These are phyloP conservation scores for Porphyrellus cyaneotinctus DNA, from an alignment of 768 basidiomycete genomes.

Conservation along the genomic window DNA sequence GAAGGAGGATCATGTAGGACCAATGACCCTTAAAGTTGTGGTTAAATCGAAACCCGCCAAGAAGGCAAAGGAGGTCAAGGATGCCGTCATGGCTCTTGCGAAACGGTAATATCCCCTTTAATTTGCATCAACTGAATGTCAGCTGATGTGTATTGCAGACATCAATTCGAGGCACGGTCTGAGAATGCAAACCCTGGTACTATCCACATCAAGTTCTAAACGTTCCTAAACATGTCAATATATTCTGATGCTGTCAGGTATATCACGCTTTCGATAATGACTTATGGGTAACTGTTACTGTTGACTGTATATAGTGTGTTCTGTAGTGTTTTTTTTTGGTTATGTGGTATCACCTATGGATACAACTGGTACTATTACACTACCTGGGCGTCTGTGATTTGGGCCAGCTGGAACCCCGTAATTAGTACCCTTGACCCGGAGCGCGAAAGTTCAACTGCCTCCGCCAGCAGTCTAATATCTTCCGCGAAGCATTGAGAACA, in stretches of 20 bases:
- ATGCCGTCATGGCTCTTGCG: slow-evolving; percentile 6
- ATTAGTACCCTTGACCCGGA: too few species aligned
- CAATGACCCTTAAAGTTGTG: slow-evolving; percentile 13
- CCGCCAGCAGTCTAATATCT: too few species aligned
- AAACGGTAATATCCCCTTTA: slow-evolving; percentile 11
- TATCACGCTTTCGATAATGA: slow-evolving; percentile 10
- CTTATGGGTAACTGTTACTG: slow-evolving; percentile 13
- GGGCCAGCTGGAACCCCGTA: not conserved
- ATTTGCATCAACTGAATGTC: not conserved
- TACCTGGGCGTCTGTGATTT: not conserved
- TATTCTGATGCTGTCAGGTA: not conserved
- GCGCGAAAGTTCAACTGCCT: too few species aligned
- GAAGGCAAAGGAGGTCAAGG: slow-evolving; percentile 5
- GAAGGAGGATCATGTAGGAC: slow-evolving; percentile 11
- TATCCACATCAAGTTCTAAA: slow-evolving; percentile 21
- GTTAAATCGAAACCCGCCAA: not conserved
- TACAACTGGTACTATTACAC: slow-evolving; percentile 1
- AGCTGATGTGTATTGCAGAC: slow-evolving; percentile 16
- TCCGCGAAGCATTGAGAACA: too few species aligned
- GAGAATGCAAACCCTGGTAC: slow-evolving; percentile 5
- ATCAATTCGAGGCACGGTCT: slow-evolving; percentile 7
- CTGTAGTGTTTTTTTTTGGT: slow-evolving; percentile 14
- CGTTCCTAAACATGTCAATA: slow-evolving; percentile 1
- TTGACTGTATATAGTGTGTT: slow-evolving; percentile 3
- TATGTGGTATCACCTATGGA: slow-evolving; percentile 9